phyloP scores from a whole-genome alignment of 345 rosid genomes.

The Arabis hirsuta region DNA sequence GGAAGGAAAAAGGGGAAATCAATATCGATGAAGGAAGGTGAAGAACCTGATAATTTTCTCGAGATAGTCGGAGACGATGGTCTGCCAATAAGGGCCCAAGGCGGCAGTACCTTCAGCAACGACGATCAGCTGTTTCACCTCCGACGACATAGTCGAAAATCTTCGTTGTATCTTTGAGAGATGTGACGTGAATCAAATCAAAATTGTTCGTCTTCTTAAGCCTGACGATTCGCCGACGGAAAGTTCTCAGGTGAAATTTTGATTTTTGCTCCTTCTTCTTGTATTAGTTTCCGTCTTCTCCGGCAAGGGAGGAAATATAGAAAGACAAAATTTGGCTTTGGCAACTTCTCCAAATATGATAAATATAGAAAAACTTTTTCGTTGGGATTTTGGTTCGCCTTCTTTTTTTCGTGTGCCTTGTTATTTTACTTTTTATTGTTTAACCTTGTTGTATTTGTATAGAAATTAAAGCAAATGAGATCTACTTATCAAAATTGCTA shows the following conservation, averaged over 20 bases:
- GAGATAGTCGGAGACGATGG: slow-evolving; percentile 77
- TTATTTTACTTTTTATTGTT: no score
- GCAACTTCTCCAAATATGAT: background rate
- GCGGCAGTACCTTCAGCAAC: slow-evolving; percentile 93
- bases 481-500: no score
- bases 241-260: background rate
- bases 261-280: slow-evolving; percentile 1
- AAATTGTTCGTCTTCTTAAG: background rate
- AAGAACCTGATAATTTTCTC: slow-evolving; percentile 82
- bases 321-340: background rate
- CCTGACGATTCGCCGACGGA: slow-evolving; percentile 8
- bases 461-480: no score
- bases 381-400: background rate
- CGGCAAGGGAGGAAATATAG: background rate
- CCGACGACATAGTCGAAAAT: slow-evolving; percentile 44
- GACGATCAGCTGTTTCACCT: slow-evolving; percentile 83
- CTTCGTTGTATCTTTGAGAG: background rate
- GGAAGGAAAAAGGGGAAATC: background rate
- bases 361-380: slow-evolving; percentile 6
- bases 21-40: background rate
- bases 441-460: no score
- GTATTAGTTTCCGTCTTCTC: slow-evolving; percentile 13
- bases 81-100: slow-evolving; percentile 85
- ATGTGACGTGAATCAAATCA: background rate
- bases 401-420: background rate